phyloP scores from a whole-genome alignment of 1,284 basidiomycete genomes.

The Chondrostereum purpureum region DNA sequence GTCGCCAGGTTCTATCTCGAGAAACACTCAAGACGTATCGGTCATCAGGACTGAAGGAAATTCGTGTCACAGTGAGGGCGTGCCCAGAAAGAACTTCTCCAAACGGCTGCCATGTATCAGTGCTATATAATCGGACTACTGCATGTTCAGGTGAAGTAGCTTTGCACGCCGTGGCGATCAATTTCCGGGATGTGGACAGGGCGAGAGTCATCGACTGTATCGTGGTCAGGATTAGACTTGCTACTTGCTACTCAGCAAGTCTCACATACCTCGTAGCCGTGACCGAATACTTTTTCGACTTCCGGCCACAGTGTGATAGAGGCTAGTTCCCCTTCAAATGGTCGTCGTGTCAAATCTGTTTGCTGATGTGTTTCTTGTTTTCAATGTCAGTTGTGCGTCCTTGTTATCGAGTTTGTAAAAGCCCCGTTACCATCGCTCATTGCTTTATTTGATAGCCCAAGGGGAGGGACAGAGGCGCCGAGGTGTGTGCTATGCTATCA shows the following conservation, averaged over 20 bases:
- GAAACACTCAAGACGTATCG: constrained; percentile 76
- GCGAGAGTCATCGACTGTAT: constrained; percentile 71
- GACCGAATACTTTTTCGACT: constrained; percentile 94
- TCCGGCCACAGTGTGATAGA: constrained; percentile 94
- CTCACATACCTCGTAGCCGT: constrained; percentile 92
- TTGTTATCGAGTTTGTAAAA: not conserved
- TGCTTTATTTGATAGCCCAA: constrained; percentile 38
- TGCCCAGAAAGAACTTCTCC: constrained; percentile 80
- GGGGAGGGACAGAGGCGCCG: constrained; percentile 31
- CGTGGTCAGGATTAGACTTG: constrained; percentile 1
- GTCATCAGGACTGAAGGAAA: constrained; percentile 86
- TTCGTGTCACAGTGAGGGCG: constrained; percentile 82
- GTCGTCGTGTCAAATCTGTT: constrained; percentile 38
- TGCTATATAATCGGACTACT: constrained; percentile 79
- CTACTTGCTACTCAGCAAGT: no score
- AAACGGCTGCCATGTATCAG: constrained; percentile 60
- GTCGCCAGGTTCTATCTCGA: constrained; percentile 87
- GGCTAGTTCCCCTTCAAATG: constrained; percentile 81
- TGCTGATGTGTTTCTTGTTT: not conserved
- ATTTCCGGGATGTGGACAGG: constrained; percentile 58
- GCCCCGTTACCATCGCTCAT: constrained; percentile 44
- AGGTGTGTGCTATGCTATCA: constrained; percentile 25
- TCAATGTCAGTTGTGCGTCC: not conserved
- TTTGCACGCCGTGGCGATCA: constrained; percentile 91
- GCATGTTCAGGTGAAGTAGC: constrained; percentile 87